Evolutionary conservation across 1,139 yeast genomes (phyloP).

Genomic region (Candida buenavistaensis): DNA sequence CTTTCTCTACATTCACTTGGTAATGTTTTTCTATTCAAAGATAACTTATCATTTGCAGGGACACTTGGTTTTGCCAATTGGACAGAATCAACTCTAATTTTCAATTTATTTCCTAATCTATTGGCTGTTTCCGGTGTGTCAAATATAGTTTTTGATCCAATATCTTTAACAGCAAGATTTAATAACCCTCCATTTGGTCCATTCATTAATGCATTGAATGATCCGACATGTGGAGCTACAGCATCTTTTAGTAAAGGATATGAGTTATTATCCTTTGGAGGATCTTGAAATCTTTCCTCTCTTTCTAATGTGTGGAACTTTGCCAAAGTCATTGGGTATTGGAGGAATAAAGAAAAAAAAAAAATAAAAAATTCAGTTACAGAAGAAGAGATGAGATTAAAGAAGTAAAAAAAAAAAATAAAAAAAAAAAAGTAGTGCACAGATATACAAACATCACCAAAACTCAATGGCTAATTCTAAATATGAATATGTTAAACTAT

Average conservation of each 20-base stretch:
- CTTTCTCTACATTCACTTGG: slow-evolving; percentile 94
- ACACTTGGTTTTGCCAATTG: slow-evolving; percentile 84
- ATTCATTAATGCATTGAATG: slow-evolving; percentile 91
- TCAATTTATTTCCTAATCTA: slow-evolving; percentile 79
- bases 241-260: slow-evolving; percentile 85
- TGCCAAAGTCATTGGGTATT: slow-evolving; percentile 24
- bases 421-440: slow-evolving; percentile 5
- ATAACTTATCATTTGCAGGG: slow-evolving; percentile 70
- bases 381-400: neutral
- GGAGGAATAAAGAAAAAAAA: slow-evolving; percentile 4
- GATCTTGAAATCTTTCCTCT: slow-evolving; percentile 80
- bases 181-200: slow-evolving; percentile 83
- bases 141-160: slow-evolving; percentile 81
- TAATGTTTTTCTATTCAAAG: slow-evolving; percentile 76
- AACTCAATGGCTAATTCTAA: slow-evolving; percentile 70
- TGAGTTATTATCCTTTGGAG: slow-evolving; percentile 83
- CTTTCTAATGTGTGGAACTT: slow-evolving; percentile 85
- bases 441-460: slow-evolving; percentile 1
- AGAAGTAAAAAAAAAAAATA: neutral
- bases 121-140: slow-evolving; percentile 66
- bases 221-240: slow-evolving; percentile 91
- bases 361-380: neutral
- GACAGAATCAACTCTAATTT: slow-evolving; percentile 79
- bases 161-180: slow-evolving; percentile 83
- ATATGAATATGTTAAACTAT: slow-evolving; percentile 80